Conservation (phyloP, 1,284 basidiomycete genomes). For the Sanghuangporus sanghuang region DNA sequence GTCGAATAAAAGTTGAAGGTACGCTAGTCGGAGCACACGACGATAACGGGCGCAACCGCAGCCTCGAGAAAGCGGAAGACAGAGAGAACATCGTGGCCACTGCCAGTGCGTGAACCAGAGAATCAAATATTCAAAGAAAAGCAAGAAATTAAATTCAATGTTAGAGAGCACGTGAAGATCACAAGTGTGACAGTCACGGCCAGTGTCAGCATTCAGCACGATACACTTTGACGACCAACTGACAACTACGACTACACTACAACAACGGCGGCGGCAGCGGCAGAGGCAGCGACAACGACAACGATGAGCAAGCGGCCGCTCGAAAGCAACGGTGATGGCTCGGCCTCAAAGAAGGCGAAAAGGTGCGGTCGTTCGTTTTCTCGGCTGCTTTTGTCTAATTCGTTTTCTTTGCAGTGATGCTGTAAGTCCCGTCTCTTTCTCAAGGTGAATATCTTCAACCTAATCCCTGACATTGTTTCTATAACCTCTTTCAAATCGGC, state of each 20-base stretch:
- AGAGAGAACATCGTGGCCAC: slow-evolving; percentile 12
- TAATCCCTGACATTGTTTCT: slow-evolving; percentile 54
- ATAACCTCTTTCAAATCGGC: slow-evolving; percentile 55
- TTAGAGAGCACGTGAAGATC: background rate
- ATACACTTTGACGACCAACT: too few relatives aligned
- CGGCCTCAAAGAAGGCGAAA: slow-evolving; percentile 59
- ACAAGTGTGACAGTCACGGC: background rate
- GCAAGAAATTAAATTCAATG: background rate
- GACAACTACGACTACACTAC: background rate
- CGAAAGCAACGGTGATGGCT: slow-evolving; percentile 33
- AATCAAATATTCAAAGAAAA: background rate
- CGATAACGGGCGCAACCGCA: slow-evolving; percentile 5
- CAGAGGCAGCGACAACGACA: background rate
- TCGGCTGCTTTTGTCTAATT: slow-evolving; percentile 13
- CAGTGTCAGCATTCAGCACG: too few relatives aligned
- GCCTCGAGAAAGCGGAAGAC: slow-evolving; percentile 11
- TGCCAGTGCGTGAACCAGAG: background rate
- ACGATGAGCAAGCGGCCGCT: slow-evolving; percentile 17
- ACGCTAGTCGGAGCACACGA: background rate
- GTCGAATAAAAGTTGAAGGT: slow-evolving; percentile 23
- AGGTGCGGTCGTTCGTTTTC: slow-evolving; percentile 40
- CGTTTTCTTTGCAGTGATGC: slow-evolving; percentile 42
- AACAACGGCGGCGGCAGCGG: background rate
- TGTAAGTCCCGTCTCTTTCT: slow-evolving; percentile 52
- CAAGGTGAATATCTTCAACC: slow-evolving; percentile 68